Conservation (phyloP, 2,329 filamentous ascomycete species). For the Rhexocercosporidium sp. region DNA sequence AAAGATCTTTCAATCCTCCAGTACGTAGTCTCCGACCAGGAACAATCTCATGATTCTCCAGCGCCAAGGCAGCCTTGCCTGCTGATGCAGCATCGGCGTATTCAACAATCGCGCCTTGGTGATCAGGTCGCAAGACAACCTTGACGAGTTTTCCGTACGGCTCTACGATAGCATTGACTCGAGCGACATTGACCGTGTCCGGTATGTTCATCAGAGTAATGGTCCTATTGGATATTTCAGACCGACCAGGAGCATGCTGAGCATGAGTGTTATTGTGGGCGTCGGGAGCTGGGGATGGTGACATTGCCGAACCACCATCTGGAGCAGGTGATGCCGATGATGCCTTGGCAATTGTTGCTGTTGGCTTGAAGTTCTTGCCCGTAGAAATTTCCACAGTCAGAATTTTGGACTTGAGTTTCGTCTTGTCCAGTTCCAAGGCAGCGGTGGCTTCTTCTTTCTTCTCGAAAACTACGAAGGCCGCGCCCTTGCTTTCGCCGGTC, state of each 20-base stretch:
- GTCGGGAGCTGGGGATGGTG: slow-evolving; percentile 37
- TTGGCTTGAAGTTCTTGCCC: slow-evolving; percentile 60
- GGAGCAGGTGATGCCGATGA: slow-evolving; percentile 43
- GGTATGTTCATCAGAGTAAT: slow-evolving; percentile 85
- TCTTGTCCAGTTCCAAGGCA: slow-evolving; percentile 71
- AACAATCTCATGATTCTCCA: slow-evolving; percentile 61
- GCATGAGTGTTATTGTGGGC: slow-evolving; percentile 32
- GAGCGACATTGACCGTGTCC: slow-evolving; percentile 89
- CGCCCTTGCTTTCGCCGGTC: slow-evolving; percentile 74
- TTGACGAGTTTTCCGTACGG: slow-evolving; percentile 74
- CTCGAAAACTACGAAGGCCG: slow-evolving; percentile 79
- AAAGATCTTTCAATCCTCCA: slow-evolving; percentile 60
- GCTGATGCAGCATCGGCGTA: slow-evolving; percentile 70
- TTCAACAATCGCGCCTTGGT: slow-evolving; percentile 86
- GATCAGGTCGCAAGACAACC: slow-evolving; percentile 78
- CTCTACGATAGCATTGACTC: slow-evolving; percentile 75
- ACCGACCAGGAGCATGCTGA: slow-evolving; percentile 47
- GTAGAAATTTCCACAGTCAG: slow-evolving; percentile 69
- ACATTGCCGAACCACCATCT: slow-evolving; percentile 42
- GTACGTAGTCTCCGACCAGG: slow-evolving; percentile 57
- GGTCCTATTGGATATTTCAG: slow-evolving; percentile 68
- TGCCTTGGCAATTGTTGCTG: slow-evolving; percentile 50
- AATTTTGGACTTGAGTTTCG: slow-evolving; percentile 70
- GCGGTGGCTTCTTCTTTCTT: slow-evolving; percentile 72
- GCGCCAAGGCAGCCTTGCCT: slow-evolving; percentile 70